A percentile compares a stretch with the other conserved stretches of the same genome.
Conservation (phyloP, 306 rosid genomes). For the Trifolium pratense region DNA sequence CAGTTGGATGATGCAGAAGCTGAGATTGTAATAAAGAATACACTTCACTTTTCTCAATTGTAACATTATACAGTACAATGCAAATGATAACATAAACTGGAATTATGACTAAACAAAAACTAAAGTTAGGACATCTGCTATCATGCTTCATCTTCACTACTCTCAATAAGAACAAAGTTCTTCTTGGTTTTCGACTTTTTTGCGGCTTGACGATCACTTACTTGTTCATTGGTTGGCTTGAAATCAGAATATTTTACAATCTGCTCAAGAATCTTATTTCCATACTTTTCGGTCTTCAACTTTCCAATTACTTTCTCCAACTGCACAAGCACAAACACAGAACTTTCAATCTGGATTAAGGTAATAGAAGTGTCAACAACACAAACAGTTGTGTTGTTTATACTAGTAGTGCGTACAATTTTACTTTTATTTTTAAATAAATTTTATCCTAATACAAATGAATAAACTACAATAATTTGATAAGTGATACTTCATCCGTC, state of each 20-base stretch:
- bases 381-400: neutral
- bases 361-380: neutral
- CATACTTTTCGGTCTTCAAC: slow-evolving; percentile 77
- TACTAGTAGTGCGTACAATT: neutral
- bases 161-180: slow-evolving; percentile 64
- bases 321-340: slow-evolving; percentile 51
- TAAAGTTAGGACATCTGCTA: neutral
- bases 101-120: neutral
- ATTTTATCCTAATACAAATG: neutral
- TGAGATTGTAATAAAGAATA: slow-evolving; percentile 13
- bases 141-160: slow-evolving; percentile 80
- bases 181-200: slow-evolving; percentile 68
- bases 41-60: neutral
- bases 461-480: neutral
- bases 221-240: slow-evolving; percentile 49
- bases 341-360: slow-evolving; percentile 20
- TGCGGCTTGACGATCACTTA: slow-evolving; percentile 51
- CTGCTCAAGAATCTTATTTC: slow-evolving; percentile 68
- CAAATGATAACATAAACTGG: neutral
- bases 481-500: neutral
- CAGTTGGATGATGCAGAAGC: slow-evolving; percentile 11
- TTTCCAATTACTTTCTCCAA: slow-evolving; percentile 82
- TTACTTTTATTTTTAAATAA: neutral
- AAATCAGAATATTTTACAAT: slow-evolving; percentile 52
- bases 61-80: neutral